Percentiles rank a stretch among this genome's conserved stretches.
phyloP scores from a whole-genome alignment of 768 basidiomycete genomes.

The Termitomyces sp. region DNA sequence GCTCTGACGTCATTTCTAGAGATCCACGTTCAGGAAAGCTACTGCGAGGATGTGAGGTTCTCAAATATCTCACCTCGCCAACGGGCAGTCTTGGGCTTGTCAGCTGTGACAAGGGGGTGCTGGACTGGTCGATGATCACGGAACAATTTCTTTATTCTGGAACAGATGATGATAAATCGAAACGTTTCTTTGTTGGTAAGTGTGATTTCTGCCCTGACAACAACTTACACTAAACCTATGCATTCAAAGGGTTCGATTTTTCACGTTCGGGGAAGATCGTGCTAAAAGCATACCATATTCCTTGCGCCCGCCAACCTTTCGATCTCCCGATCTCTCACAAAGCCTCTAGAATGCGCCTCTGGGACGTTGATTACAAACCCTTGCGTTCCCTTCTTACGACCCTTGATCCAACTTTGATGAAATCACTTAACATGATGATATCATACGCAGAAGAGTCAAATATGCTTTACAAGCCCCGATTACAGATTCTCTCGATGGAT shows the following conservation, averaged over 20 bases:
- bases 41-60: constrained; percentile 20
- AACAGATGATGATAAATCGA: constrained; percentile 11
- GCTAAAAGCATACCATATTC: constrained; percentile 26
- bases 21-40: constrained; percentile 22
- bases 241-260: constrained; percentile 24
- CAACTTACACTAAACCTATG: background rate
- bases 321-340: background rate
- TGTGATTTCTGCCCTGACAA: background rate
- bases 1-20: constrained; percentile 13
- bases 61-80: constrained; percentile 22
- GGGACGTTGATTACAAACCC: constrained; percentile 20
- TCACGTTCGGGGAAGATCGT: constrained; percentile 18
- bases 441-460: constrained; percentile 21
- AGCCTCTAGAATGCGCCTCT: constrained; percentile 12
- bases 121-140: constrained; percentile 23
- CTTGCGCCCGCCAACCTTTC: constrained; percentile 12
- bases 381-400: constrained; percentile 17
- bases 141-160: constrained; percentile 23
- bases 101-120: constrained; percentile 14
- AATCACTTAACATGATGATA: constrained; percentile 21
- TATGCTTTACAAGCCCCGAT: constrained; percentile 16
- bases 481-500: constrained; percentile 25
- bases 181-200: constrained; percentile 27
- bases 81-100: constrained; percentile 25
- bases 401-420: constrained; percentile 19